phyloP scores from a whole-genome alignment of 2,329 filamentous ascomycete species.

The Beauveria caledonica region DNA sequence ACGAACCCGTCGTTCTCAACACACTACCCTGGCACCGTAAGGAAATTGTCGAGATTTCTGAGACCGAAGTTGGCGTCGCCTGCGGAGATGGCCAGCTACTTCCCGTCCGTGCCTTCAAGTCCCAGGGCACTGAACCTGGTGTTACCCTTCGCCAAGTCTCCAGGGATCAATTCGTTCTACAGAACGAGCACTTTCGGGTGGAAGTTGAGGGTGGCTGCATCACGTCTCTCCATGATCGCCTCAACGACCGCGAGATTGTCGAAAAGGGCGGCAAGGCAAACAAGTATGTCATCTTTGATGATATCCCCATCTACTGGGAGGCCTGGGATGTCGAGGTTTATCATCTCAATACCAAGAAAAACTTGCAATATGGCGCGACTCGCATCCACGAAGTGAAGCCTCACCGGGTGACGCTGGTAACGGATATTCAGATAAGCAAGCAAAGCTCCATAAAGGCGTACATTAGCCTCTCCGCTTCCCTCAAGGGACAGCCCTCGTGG shows the following conservation, averaged over 20 bases:
- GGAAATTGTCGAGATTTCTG: slow-evolving; percentile 60
- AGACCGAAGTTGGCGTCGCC: slow-evolving; percentile 44
- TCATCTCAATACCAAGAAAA: slow-evolving; percentile 78
- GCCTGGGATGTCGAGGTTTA: slow-evolving; percentile 98
- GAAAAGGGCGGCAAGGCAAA: slow-evolving; percentile 69
- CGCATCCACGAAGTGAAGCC: slow-evolving; percentile 62
- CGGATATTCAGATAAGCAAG: slow-evolving; percentile 80
- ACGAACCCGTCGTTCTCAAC: slow-evolving; percentile 61
- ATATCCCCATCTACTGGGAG: slow-evolving; percentile 96
- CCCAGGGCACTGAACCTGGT: slow-evolving; percentile 33
- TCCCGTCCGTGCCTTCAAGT: slow-evolving; percentile 41
- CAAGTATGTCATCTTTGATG: slow-evolving; percentile 89
- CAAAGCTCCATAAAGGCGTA: slow-evolving; percentile 80
- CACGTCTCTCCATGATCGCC: slow-evolving; percentile 72
- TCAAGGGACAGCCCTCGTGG: slow-evolving; percentile 51
- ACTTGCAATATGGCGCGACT: slow-evolving; percentile 61
- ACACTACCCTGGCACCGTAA: slow-evolving; percentile 79
- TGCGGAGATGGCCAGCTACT: slow-evolving; percentile 48
- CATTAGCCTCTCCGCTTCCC: slow-evolving; percentile 65
- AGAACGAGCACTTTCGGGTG: slow-evolving; percentile 70
- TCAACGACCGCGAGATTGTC: slow-evolving; percentile 68
- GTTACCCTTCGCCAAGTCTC: slow-evolving; percentile 44
- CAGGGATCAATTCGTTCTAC: slow-evolving; percentile 63
- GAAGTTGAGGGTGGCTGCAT: slow-evolving; percentile 69
- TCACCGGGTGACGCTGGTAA: slow-evolving; percentile 73